Evolutionary conservation across 2,329 filamentous ascomycete genomes (phyloP).

Genomic region (Sporothrix variecibatus): DNA sequence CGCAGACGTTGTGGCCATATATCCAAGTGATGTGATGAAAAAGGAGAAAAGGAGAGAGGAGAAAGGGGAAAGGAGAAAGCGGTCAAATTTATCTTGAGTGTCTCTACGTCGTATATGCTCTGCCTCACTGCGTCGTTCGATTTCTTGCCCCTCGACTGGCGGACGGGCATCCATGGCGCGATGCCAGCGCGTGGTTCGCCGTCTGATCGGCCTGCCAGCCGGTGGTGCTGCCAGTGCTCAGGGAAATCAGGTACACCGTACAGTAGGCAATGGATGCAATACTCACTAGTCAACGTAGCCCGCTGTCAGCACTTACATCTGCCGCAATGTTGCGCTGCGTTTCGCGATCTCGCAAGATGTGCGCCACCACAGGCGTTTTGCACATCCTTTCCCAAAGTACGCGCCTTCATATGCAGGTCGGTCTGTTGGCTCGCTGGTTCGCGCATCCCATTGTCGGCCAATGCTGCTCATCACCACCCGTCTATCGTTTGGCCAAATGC

Average conservation of each 20-base stretch:
- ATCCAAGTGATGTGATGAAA: neutral
- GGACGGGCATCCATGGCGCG: slow-evolving; percentile 4
- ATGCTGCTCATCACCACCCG: slow-evolving; percentile 7
- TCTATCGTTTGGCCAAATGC: slow-evolving; percentile 1
- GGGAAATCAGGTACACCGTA: neutral
- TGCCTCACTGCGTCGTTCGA: slow-evolving; percentile 13
- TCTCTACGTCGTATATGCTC: neutral
- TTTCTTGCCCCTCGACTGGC: neutral
- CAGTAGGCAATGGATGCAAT: neutral
- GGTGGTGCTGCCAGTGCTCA: neutral
- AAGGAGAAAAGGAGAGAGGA: neutral
- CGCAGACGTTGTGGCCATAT: neutral
- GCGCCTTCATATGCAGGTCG: slow-evolving; percentile 5
- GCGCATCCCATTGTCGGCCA: slow-evolving; percentile 10
- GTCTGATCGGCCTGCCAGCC: neutral
- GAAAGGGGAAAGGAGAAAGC: neutral
- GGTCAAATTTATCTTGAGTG: neutral
- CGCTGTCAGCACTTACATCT: neutral
- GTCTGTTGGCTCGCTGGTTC: neutral
- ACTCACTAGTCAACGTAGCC: neutral
- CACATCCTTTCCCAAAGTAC: neutral
- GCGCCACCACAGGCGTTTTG: neutral
- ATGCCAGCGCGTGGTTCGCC: slow-evolving; percentile 1
- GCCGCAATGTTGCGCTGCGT: neutral
- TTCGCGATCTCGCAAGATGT: slow-evolving; percentile 3